phyloP scores from a whole-genome alignment of 1,139 yeast species.

The Blastobotrys elegans region DNA sequence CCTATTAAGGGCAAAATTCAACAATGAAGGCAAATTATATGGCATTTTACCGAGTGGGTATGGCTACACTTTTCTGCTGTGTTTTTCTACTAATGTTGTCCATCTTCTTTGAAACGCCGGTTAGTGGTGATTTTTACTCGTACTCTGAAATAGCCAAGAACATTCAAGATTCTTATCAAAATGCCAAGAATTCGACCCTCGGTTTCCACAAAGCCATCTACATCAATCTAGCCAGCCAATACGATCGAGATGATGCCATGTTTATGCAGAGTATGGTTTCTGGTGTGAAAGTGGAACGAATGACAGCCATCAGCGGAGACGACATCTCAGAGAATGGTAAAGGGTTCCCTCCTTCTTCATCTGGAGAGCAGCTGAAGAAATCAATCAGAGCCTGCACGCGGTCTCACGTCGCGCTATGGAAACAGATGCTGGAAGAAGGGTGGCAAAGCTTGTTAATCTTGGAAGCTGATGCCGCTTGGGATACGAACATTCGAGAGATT shows the following conservation, averaged over 20 bases:
- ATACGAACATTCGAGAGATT: slow-evolving; percentile 11
- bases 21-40: too few species aligned
- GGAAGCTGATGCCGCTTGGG: slow-evolving; percentile 21
- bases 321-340: neutral
- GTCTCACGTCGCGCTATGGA: neutral
- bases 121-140: too few species aligned
- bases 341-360: neutral
- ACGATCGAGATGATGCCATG: neutral
- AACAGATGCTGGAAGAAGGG: neutral
- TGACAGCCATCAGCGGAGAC: neutral
- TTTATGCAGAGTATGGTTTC: neutral
- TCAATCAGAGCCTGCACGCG: neutral
- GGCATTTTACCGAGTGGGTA: too few species aligned
- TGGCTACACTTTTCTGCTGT: too few species aligned
- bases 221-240: neutral
- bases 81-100: too few species aligned
- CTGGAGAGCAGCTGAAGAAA: neutral
- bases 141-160: too few species aligned
- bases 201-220: neutral
- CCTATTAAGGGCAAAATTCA: too few species aligned
- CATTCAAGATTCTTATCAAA: too few species aligned
- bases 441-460: slow-evolving; percentile 12
- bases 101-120: too few species aligned
- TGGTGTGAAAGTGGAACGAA: neutral
- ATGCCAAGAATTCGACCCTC: neutral